phyloP scores from a whole-genome alignment of 176 grass and related monocot species.

The Eleusine coracana region DNA sequence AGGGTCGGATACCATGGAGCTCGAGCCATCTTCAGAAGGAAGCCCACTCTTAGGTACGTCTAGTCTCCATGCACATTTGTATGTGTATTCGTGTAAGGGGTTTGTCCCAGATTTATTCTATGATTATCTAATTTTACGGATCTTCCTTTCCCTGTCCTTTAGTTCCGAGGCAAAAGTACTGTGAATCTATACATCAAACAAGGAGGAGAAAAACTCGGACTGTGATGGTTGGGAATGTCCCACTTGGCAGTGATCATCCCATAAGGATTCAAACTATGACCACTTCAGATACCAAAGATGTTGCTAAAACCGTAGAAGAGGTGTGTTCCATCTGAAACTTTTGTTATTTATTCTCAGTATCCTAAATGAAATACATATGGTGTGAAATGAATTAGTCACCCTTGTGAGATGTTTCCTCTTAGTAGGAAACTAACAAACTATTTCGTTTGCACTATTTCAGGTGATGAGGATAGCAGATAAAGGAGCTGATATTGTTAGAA shows the following conservation, averaged over 20 bases:
- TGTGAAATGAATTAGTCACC: constrained; percentile 1
- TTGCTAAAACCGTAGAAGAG: constrained; percentile 90
- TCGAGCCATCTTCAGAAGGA: constrained; percentile 93
- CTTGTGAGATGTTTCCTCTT: constrained; percentile 12
- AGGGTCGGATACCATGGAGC: constrained; percentile 85
- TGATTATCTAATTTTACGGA: constrained; percentile 19
- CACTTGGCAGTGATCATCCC: constrained; percentile 94
- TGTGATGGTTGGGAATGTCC: constrained; percentile 95
- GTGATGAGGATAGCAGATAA: constrained; percentile 99
- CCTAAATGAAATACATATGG: neutral
- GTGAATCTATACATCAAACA: constrained; percentile 77
- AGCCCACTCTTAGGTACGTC: constrained; percentile 89
- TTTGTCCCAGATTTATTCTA: constrained; percentile 20
- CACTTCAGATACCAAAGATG: constrained; percentile 96
- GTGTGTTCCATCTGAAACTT: constrained; percentile 42
- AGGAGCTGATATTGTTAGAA: constrained; percentile 94
- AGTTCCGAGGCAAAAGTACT: constrained; percentile 98
- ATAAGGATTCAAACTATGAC: constrained; percentile 99
- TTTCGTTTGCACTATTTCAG: constrained; percentile 38
- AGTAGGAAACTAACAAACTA: constrained; percentile 4
- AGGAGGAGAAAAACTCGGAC: constrained; percentile 92
- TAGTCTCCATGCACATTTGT: constrained; percentile 3
- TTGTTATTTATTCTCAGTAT: constrained; percentile 1
- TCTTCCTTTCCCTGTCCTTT: constrained; percentile 21
- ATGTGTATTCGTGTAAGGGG: neutral